These are phyloP conservation scores for Jamesozyma gamospora DNA, from an alignment of 805 yeast genomes.

Conservation along the genomic window DNA sequence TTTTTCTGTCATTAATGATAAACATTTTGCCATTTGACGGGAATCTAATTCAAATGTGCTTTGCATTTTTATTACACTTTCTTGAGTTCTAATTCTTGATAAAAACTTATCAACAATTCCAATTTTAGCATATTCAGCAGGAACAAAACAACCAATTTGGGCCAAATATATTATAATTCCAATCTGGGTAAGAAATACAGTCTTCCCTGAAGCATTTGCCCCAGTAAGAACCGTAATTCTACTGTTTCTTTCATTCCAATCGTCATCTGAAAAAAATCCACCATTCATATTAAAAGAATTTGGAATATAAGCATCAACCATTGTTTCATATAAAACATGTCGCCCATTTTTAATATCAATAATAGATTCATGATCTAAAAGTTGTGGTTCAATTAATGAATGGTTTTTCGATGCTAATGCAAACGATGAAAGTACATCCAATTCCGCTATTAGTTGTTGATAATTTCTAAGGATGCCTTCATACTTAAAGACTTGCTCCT, in stretches of 20 bases:
- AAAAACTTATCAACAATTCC: slow-evolving; percentile 40
- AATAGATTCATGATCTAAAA: slow-evolving; percentile 17
- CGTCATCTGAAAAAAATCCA: slow-evolving; percentile 7
- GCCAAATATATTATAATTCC: slow-evolving; percentile 41
- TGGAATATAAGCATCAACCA: slow-evolving; percentile 32
- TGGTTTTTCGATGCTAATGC: slow-evolving; percentile 24
- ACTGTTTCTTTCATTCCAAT: slow-evolving; percentile 13
- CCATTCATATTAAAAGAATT: slow-evolving; percentile 32
- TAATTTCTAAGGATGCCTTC: slow-evolving; percentile 9
- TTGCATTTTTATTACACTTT: slow-evolving; percentile 31
- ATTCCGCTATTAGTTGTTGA: slow-evolving; percentile 25
- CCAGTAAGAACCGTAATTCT: slow-evolving; percentile 37
- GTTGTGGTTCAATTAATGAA: slow-evolving; percentile 28
- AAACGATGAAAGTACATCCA: slow-evolving; percentile 33
- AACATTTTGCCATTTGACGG: slow-evolving; percentile 35
- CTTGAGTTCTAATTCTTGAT: slow-evolving; percentile 37
- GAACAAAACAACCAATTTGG: slow-evolving; percentile 47
- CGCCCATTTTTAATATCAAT: slow-evolving; percentile 34
- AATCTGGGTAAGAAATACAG: slow-evolving; percentile 39
- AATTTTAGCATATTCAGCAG: slow-evolving; percentile 37
- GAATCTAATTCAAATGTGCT: slow-evolving; percentile 46
- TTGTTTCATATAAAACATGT: slow-evolving; percentile 38
- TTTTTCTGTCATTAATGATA: slow-evolving; percentile 31
- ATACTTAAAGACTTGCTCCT: slow-evolving; percentile 13
- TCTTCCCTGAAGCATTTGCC: slow-evolving; percentile 43